These are phyloP conservation scores for Lepidium africanum DNA, from an alignment of 345 rosid species.

Conservation along the genomic window DNA sequence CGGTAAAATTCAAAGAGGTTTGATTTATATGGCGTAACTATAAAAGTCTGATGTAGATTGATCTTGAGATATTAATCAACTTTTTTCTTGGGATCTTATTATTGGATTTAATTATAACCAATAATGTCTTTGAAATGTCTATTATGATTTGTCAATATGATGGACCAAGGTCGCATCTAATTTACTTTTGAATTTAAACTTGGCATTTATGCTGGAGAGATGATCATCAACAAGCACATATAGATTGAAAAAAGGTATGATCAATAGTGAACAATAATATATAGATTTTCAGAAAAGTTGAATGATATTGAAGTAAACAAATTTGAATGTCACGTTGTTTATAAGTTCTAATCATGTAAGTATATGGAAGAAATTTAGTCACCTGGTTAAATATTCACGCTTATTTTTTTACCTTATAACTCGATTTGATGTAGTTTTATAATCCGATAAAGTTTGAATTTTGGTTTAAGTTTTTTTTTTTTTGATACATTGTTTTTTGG, in stretches of 20 bases:
- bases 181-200: background rate
- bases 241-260: too few species aligned
- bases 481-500: too few species aligned
- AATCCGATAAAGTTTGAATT: too few species aligned
- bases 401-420: too few species aligned
- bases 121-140: conserved; percentile 21
- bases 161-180: conserved; percentile 22
- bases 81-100: background rate
- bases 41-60: conserved; percentile 11
- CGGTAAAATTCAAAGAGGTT: background rate
- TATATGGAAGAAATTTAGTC: too few species aligned
- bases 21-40: conserved; percentile 1
- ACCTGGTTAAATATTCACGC: too few species aligned
- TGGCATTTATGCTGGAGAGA: background rate
- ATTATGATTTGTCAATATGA: conserved; percentile 11
- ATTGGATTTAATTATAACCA: background rate
- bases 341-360: too few species aligned
- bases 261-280: too few species aligned
- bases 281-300: background rate
- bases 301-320: background rate
- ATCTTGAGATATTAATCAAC: conserved; percentile 5
- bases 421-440: too few species aligned
- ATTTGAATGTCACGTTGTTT: too few species aligned
- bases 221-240: background rate
- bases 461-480: too few species aligned